Evolutionary conservation across 2,329 filamentous ascomycete genomes (phyloP).

Genomic region (Fusarium sp.): DNA sequence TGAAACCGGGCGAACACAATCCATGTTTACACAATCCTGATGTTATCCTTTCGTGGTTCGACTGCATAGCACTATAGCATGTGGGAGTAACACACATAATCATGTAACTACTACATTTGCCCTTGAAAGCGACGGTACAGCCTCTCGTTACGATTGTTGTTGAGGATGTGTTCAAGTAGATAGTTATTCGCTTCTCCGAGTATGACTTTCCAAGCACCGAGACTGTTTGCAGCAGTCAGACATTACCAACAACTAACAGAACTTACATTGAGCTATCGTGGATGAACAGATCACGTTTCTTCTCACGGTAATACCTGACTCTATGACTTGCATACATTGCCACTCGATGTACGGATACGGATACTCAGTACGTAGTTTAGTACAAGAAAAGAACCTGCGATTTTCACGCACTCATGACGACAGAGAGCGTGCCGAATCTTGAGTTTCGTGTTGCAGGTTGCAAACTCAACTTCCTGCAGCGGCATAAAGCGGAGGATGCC

Average conservation of each 20-base stretch:
- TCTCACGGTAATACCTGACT: neutral
- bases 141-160: too few relatives aligned
- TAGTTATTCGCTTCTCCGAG: neutral
- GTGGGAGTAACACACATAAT: neutral
- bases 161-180: too few relatives aligned
- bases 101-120: neutral
- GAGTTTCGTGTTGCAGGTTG: conserved; percentile 11
- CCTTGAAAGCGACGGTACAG: too few relatives aligned
- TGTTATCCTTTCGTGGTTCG: neutral
- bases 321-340: neutral
- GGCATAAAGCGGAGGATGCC: neutral
- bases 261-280: too few relatives aligned
- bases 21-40: neutral
- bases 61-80: neutral
- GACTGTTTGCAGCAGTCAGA: neutral
- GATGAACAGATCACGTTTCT: neutral
- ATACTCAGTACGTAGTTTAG: neutral
- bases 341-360: neutral
- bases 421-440: conserved; percentile 26
- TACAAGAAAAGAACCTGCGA: conserved; percentile 3
- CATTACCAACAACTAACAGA: too few relatives aligned
- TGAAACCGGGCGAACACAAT: neutral
- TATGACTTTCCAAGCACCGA: too few relatives aligned
- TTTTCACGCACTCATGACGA: conserved; percentile 33
- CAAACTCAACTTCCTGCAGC: too few relatives aligned